phyloP scores from a whole-genome alignment of 768 basidiomycete genomes.

The Coprinopsis cinerea region DNA sequence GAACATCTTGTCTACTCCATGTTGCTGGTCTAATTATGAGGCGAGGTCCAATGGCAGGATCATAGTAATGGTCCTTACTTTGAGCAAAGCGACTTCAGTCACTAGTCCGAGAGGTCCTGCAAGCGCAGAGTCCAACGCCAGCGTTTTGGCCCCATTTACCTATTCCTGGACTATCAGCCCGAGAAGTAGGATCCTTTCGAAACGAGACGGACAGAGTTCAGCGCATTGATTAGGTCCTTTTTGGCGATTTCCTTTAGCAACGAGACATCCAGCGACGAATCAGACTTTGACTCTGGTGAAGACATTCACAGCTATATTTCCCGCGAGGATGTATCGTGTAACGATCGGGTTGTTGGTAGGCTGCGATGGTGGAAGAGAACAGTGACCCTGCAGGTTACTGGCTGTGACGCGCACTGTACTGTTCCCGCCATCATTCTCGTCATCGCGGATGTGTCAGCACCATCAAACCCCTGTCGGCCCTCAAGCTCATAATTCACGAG shows the following conservation, averaged over 20 bases:
- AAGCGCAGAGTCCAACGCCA: slow-evolving; percentile 84
- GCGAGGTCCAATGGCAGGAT: not conserved
- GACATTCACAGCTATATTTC: slow-evolving; percentile 2
- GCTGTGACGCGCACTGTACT: too few relatives aligned
- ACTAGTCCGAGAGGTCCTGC: slow-evolving; percentile 91
- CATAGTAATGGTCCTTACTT: slow-evolving; percentile 44
- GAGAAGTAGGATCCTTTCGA: not conserved
- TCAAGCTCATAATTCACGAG: too few relatives aligned
- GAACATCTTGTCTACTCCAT: slow-evolving; percentile 99
- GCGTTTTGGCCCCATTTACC: slow-evolving; percentile 93
- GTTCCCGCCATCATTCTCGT: too few relatives aligned
- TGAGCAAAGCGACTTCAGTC: slow-evolving; percentile 89
- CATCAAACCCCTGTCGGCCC: too few relatives aligned
- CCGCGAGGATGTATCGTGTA: too few relatives aligned
- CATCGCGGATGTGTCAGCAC: too few relatives aligned
- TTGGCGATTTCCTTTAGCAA: slow-evolving; percentile 72
- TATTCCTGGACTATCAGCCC: slow-evolving; percentile 25
- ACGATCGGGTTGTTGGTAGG: too few relatives aligned
- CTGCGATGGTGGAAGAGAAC: too few relatives aligned
- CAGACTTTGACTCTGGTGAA: slow-evolving; percentile 4
- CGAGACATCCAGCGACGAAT: slow-evolving; percentile 51
- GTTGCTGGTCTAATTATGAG: slow-evolving; percentile 53
- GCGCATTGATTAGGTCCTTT: slow-evolving; percentile 74
- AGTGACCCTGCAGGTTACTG: too few relatives aligned
- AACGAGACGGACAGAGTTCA: slow-evolving; percentile 58